phyloP scores from a whole-genome alignment of 176 grass and related monocot genomes.

The Avena atlantica region DNA sequence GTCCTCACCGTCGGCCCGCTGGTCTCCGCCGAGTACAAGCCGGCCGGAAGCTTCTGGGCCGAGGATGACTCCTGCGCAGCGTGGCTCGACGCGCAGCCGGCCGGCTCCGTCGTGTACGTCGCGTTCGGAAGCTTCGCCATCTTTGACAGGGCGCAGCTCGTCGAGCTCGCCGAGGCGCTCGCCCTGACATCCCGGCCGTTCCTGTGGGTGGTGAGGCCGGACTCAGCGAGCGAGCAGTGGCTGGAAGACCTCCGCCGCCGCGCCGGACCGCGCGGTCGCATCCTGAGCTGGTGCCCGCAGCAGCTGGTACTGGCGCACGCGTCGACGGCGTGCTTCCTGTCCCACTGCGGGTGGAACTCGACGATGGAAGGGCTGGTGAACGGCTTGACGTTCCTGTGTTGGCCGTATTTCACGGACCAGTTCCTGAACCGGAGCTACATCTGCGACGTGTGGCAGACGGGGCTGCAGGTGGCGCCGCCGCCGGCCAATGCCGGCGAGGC shows the following conservation, averaged over 20 bases:
- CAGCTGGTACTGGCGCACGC: conserved; percentile 59
- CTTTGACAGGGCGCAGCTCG: conserved; percentile 50
- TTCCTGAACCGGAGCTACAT: conserved; percentile 64
- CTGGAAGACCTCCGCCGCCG: conserved; percentile 20
- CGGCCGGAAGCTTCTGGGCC: conserved; percentile 56
- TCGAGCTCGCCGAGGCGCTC: conserved; percentile 67
- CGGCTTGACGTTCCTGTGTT: conserved; percentile 64
- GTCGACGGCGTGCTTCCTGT: conserved; percentile 46
- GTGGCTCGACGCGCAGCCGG: conserved; percentile 58
- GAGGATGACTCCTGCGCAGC: conserved; percentile 47
- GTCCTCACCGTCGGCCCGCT: conserved; percentile 59
- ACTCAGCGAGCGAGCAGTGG: conserved; percentile 34
- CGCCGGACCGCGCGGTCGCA: conserved; percentile 46
- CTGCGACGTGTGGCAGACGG: conserved; percentile 65
- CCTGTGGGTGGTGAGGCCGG: conserved; percentile 66
- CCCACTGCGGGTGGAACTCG: conserved; percentile 74
- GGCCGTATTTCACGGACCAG: conserved; percentile 66
- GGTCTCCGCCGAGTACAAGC: conserved; percentile 16
- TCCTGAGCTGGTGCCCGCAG: conserved; percentile 73
- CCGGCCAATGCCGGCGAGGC: neutral
- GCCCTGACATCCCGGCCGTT: conserved; percentile 57
- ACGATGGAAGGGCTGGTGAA: conserved; percentile 49
- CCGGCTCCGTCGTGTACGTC: conserved; percentile 68
- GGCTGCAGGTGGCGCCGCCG: conserved; percentile 41
- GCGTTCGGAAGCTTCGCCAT: conserved; percentile 74